phyloP scores from a whole-genome alignment of 805 yeast genomes.

The Candida germanica region DNA sequence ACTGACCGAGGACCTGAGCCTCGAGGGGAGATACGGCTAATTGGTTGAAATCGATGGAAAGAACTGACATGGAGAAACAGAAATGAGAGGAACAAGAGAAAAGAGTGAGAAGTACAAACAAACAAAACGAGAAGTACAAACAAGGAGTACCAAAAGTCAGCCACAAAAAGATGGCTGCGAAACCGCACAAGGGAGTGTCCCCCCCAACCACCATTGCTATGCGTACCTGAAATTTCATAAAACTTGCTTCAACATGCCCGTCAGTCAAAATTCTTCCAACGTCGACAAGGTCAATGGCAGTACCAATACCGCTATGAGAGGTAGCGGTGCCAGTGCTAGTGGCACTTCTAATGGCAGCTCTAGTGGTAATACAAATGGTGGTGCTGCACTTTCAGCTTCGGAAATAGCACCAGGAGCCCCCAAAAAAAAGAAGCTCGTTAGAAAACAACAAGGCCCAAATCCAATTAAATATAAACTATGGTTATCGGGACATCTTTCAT shows the following conservation, averaged over 20 bases:
- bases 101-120: no score
- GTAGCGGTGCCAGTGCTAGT: neutral
- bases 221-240: conserved; percentile 1
- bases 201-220: no score
- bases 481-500: conserved; percentile 53
- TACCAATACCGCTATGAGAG: no score
- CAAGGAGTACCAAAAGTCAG: no score
- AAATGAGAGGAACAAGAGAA: no score
- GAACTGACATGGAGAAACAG: no score
- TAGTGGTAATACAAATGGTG: neutral
- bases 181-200: no score
- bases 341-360: no score
- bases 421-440: conserved; percentile 31
- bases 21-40: conserved; percentile 26
- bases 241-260: neutral
- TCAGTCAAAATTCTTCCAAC: neutral
- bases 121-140: no score
- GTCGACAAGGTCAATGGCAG: no score
- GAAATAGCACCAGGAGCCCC: conserved; percentile 6
- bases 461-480: conserved; percentile 49
- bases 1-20: conserved; percentile 34
- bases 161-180: no score
- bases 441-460: conserved; percentile 24
- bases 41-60: conserved; percentile 17
- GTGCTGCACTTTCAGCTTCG: neutral